A percentile compares a stretch with the other conserved stretches of the same genome.
Conservation (phyloP, 2,329 filamentous ascomycete species). For the Exophiala lecanii-corni region DNA sequence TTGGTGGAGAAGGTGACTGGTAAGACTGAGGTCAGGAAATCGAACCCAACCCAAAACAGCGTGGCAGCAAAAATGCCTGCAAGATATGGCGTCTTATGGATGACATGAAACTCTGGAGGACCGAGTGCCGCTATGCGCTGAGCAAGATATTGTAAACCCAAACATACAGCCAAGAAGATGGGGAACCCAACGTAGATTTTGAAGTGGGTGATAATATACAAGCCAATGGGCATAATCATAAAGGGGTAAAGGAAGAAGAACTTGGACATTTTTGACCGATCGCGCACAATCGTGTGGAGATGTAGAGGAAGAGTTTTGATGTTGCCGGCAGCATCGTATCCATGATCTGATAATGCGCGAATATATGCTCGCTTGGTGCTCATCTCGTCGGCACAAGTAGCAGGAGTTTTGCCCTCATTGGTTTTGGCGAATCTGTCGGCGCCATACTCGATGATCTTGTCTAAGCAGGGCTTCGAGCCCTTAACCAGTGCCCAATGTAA, state of each 20-base stretch:
- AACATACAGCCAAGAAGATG: slow-evolving; percentile 44
- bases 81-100: slow-evolving; percentile 93
- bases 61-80: slow-evolving; percentile 89
- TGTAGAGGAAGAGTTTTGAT: slow-evolving; percentile 67
- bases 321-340: slow-evolving; percentile 75
- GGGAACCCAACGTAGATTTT: slow-evolving; percentile 74
- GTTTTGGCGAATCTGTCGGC: slow-evolving; percentile 90
- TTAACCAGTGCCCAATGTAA: slow-evolving; percentile 96
- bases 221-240: slow-evolving; percentile 63
- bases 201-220: slow-evolving; percentile 69
- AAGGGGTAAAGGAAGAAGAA: slow-evolving; percentile 92
- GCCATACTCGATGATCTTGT: slow-evolving; percentile 93
- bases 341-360: slow-evolving; percentile 74
- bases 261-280: slow-evolving; percentile 70
- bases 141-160: slow-evolving; percentile 68
- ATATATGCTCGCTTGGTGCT: slow-evolving; percentile 80
- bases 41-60: slow-evolving; percentile 71
- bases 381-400: slow-evolving; percentile 81
- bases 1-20: slow-evolving; percentile 65
- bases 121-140: slow-evolving; percentile 76
- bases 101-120: slow-evolving; percentile 78
- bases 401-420: slow-evolving; percentile 82
- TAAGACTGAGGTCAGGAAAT: slow-evolving; percentile 70
- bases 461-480: slow-evolving; percentile 80
- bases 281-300: slow-evolving; percentile 68